Conservation (phyloP, 495 filamentous ascomycete species). For the Lentithecium fluviatile region DNA sequence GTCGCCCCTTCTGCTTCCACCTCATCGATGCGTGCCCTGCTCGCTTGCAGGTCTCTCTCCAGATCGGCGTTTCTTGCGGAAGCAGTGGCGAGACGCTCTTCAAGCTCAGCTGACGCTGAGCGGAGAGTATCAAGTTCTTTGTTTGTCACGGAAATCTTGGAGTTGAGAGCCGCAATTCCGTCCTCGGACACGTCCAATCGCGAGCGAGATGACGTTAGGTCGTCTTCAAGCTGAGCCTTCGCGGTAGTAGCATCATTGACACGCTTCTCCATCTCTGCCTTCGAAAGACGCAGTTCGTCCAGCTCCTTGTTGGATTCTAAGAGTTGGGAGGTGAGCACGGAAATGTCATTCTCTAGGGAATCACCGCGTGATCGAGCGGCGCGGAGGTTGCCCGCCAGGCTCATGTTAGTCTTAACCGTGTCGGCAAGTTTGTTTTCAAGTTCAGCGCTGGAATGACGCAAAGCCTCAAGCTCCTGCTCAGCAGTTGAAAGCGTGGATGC, state of each 20-base stretch:
- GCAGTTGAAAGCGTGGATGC: neutral
- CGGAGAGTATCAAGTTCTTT: neutral
- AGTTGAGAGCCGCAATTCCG: neutral
- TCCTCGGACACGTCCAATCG: neutral
- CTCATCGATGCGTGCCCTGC: neutral
- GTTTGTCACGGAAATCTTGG: neutral
- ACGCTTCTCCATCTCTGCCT: neutral
- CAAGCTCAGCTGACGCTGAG: conserved; percentile 1
- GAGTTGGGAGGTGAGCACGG: neutral
- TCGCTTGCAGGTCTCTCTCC: neutral
- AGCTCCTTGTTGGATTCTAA: neutral
- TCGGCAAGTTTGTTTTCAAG: neutral
- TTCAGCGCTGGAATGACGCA: neutral
- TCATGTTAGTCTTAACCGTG: neutral
- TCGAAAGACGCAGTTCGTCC: neutral
- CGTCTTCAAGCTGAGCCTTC: neutral
- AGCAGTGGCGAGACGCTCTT: neutral
- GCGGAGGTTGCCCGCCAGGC: neutral
- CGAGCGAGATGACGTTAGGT: neutral
- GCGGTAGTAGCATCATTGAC: neutral
- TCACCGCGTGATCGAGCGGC: neutral
- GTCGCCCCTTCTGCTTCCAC: neutral
- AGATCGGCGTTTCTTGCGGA: neutral
- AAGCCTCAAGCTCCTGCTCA: neutral
- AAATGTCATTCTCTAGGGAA: neutral